Evolutionary conservation across 139 green algal genomes (phyloP).

Genomic region (Pleodorina starrii): DNA sequence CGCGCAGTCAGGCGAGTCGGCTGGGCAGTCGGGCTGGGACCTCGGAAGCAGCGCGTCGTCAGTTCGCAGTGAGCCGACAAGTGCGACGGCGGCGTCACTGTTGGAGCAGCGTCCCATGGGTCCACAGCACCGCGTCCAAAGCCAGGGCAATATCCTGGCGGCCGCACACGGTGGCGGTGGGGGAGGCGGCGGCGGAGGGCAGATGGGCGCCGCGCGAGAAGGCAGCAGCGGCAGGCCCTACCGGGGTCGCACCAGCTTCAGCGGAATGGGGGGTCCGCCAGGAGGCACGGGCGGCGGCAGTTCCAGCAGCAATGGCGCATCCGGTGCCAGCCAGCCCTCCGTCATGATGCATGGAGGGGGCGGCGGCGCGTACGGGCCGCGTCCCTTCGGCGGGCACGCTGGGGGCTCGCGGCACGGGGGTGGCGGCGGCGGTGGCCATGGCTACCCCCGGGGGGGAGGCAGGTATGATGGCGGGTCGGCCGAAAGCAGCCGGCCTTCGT

Average conservation of each 20-base stretch:
- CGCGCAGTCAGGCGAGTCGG: background rate
- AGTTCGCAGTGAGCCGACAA: background rate
- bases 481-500: slow-evolving; percentile 22
- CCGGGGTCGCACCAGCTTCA: background rate
- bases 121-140: slow-evolving; percentile 34
- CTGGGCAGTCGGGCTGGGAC: background rate
- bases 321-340: background rate
- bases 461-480: slow-evolving; percentile 20
- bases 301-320: background rate
- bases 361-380: background rate
- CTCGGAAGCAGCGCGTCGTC: background rate
- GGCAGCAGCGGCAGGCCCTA: background rate
- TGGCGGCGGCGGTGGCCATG: background rate
- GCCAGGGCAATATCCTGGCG: slow-evolving; percentile 41
- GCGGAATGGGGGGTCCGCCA: background rate
- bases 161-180: background rate
- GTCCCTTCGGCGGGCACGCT: background rate
- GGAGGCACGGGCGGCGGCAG: background rate
- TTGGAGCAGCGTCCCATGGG: slow-evolving; percentile 5
- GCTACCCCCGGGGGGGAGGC: slow-evolving; percentile 1
- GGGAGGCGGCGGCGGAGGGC: background rate
- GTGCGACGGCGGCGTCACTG: background rate
- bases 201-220: background rate
- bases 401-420: background rate
- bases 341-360: background rate